Conservation (phyloP, 495 filamentous ascomycete species). For the Trichoderma parareesei region DNA sequence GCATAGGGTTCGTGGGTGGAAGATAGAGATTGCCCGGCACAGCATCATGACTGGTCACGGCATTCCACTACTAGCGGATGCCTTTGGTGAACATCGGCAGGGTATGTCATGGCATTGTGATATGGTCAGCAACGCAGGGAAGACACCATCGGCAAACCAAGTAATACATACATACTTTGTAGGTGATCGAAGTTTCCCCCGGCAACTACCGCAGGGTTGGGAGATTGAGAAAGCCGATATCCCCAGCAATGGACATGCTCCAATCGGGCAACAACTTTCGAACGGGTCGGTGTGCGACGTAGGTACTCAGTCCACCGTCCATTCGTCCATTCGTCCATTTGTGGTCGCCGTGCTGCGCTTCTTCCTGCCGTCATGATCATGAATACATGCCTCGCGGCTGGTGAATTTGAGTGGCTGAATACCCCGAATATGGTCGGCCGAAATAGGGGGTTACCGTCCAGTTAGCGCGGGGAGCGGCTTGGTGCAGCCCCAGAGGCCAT, state of each 20-base stretch:
- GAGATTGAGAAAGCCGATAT: too few relatives aligned
- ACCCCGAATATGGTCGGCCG: not conserved
- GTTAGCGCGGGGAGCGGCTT: not conserved
- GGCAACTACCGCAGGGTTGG: too few relatives aligned
- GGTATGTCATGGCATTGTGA: not conserved
- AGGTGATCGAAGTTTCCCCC: too few relatives aligned
- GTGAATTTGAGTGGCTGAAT: not conserved
- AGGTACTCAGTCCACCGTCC: too few relatives aligned
- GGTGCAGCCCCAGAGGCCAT: constrained; percentile 1
- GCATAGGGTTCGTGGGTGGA: not conserved
- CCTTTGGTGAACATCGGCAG: not conserved
- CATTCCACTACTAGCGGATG: not conserved
- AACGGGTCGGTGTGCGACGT: not conserved
- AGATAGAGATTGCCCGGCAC: not conserved
- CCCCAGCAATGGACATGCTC: not conserved
- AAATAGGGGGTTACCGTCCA: not conserved
- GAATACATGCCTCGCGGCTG: not conserved
- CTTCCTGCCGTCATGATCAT: not conserved
- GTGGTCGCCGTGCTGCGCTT: not conserved
- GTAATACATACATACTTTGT: not conserved
- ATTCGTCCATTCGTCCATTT: not conserved
- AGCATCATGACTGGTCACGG: not conserved
- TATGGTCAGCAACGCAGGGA: not conserved
- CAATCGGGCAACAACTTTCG: not conserved
- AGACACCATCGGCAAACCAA: not conserved